A percentile compares a stretch with the other conserved stretches of the same genome.
Conservation (phyloP, 257 asterid species). For the Capsicum rhomboideum region DNA sequence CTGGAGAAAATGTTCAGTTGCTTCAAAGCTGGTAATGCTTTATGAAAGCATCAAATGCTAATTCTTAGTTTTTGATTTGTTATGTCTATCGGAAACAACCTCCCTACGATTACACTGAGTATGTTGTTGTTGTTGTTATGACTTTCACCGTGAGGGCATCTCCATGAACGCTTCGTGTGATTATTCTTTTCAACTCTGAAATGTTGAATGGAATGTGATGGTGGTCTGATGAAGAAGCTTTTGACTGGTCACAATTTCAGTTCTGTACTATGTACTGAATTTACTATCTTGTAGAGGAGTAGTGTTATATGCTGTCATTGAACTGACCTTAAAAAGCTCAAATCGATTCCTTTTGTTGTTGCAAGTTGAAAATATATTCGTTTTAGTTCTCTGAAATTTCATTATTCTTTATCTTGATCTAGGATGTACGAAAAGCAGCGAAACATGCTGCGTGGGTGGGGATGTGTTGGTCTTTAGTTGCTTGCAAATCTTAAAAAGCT, state of each 20-base stretch:
- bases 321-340: not conserved
- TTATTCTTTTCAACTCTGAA: not conserved
- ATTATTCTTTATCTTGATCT: not conserved
- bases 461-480: not conserved
- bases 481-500: not conserved
- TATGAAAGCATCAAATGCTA: not conserved
- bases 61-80: not conserved
- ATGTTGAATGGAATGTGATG: not conserved
- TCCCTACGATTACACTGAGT: no score
- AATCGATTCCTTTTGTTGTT: not conserved
- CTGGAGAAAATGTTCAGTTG: slow-evolving; percentile 37
- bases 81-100: no score
- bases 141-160: not conserved
- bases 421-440: not conserved
- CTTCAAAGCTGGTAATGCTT: slow-evolving; percentile 23
- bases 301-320: not conserved
- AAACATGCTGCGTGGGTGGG: not conserved
- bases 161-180: not conserved
- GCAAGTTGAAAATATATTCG: not conserved
- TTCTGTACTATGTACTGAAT: not conserved
- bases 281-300: not conserved
- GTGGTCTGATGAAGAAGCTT: no score
- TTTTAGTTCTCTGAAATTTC: not conserved
- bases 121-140: not conserved
- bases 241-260: not conserved